Evolutionary conservation across 257 asterid genomes (phyloP), one percentile per base, ranked within the genome.

Genomic region (Cinchona pubescens): DNA sequence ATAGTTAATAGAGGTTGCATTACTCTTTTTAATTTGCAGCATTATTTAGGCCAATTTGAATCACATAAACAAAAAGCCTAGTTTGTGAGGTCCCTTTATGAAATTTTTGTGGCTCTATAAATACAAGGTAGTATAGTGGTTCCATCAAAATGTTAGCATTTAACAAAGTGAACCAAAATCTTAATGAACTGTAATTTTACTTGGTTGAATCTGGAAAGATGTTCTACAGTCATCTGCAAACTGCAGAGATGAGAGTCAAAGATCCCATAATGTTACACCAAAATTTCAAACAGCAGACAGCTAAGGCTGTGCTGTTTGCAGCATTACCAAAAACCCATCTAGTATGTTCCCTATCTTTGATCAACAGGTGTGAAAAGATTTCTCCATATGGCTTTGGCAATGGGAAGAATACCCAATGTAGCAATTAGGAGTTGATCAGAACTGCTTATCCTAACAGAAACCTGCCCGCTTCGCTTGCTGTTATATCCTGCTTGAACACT

Each of bases 381-480:
- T 80, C 75, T 68, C 70, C 79, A 78, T 18, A 85, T 72, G 45
- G 88, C 82, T 73, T 68, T 82, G 66, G 85, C 89, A 59, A 85
- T 55, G 8, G 89, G 93, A 63, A 88, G 78, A 30, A 90, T 63
- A 32, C 87, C 89, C 23, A 91, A 21, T 51, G 85, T 76, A 46
- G 86, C 86, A 71, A 91, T 72, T 32, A 79, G 90, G 49, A 81
- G 86, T 53, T 84, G 89, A 74, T 88, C 92, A n/a, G 87, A 88
- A 45, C 86, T 79, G 83, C 85, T 85, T 42, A 83, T 83, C 82
- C 75, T 82, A 34, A 91, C 43, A 53, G 79, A 78, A 42, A 92
- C 79, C 83, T 70, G 82, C 67, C 91, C 87, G 7, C 74, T 82
- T 63, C n/a, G 84, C 80, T 86, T 81, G 79, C 81, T 85, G 73